Percentiles rank a stretch among this genome's conserved stretches.
phyloP scores from a whole-genome alignment of 2,329 filamentous ascomycete species.

The Colletotrichum godetiae region DNA sequence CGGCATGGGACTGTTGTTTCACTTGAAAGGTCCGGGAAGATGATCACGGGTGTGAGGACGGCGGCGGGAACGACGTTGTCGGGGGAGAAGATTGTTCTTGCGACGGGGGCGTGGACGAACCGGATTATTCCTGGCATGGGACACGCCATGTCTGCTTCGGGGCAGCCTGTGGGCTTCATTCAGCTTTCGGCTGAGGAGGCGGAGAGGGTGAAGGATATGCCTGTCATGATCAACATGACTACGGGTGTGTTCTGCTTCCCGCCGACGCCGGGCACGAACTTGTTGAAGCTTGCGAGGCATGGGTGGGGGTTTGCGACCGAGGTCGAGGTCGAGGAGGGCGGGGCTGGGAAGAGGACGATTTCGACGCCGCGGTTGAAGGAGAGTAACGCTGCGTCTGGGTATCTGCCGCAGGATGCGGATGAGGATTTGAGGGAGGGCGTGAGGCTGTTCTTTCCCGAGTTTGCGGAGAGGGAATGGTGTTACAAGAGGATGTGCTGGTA shows the following conservation, averaged over 20 bases:
- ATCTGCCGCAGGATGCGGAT: conserved; percentile 71
- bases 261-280: conserved; percentile 57
- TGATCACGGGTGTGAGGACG: conserved; percentile 42
- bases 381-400: conserved; percentile 75
- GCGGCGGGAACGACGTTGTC: conserved; percentile 43
- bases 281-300: conserved; percentile 71
- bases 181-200: conserved; percentile 70
- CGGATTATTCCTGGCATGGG: conserved; percentile 63
- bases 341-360: conserved; percentile 48
- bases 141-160: conserved; percentile 71
- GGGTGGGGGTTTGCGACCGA: conserved; percentile 65
- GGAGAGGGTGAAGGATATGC: conserved; percentile 60
- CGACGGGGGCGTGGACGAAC: conserved; percentile 76
- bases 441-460: conserved; percentile 63
- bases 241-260: conserved; percentile 67
- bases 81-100: conserved; percentile 68
- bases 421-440: conserved; percentile 62
- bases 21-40: conserved; percentile 34
- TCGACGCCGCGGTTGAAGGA: conserved; percentile 66
- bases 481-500: conserved; percentile 71
- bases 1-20: conserved; percentile 42
- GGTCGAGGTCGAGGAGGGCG: conserved; percentile 71
- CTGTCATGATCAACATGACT: conserved; percentile 68
- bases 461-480: conserved; percentile 62
- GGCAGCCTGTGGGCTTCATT: conserved; percentile 75